These are phyloP conservation scores for Wickerhamiella parazyma DNA, from an alignment of 805 yeast genomes.

Conservation along the genomic window DNA sequence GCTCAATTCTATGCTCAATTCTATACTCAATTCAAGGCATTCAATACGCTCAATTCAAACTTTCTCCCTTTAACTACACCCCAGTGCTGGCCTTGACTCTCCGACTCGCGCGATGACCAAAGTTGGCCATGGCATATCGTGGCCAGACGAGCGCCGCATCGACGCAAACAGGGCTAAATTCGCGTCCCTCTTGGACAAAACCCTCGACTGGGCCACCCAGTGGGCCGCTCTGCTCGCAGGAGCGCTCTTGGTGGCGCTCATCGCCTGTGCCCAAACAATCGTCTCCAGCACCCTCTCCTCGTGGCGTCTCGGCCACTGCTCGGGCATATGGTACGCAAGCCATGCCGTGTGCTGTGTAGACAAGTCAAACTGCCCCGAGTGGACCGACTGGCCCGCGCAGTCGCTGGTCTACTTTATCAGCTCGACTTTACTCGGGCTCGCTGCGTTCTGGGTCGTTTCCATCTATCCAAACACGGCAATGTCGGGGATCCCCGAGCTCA, in stretches of 20 bases:
- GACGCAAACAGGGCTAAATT: background rate
- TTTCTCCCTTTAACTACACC: too few relatives aligned
- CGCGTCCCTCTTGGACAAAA: background rate
- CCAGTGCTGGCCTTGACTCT: too few relatives aligned
- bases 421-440: constrained; percentile 30
- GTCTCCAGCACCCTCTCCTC: background rate
- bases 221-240: constrained; percentile 5
- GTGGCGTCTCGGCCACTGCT: constrained; percentile 7
- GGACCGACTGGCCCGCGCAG: constrained; percentile 19
- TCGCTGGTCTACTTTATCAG: constrained; percentile 29
- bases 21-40: too few relatives aligned
- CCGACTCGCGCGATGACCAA: background rate
- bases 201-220: background rate
- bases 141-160: constrained; percentile 9
- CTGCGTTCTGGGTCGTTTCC: constrained; percentile 25
- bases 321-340: constrained; percentile 10
- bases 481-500: constrained; percentile 66
- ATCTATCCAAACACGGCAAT: constrained; percentile 31
- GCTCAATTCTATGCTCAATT: too few relatives aligned
- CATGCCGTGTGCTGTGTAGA: constrained; percentile 5
- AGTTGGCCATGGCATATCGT: constrained; percentile 8
- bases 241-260: constrained; percentile 1
- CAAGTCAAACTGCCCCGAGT: constrained; percentile 4
- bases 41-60: too few relatives aligned
- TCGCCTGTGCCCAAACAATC: background rate